Base-by-base conservation (phyloP, 1,284 basidiomycete genomes). In the Agaricales sp. region DNA sequence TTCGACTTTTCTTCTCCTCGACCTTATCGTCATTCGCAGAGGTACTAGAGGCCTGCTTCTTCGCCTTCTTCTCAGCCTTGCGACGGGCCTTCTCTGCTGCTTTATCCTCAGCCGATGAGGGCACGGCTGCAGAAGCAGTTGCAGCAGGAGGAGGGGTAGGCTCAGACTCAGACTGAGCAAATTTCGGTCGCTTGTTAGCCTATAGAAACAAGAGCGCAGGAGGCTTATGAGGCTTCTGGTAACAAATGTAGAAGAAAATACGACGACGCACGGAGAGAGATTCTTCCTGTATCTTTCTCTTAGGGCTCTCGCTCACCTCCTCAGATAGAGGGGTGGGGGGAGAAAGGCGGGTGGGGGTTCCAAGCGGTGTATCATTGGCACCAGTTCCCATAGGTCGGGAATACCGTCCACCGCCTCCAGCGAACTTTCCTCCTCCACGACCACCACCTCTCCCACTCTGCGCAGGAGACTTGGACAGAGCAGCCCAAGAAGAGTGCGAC, bases 341-440 rank as follows among this genome's bases (percentile, higher is more conserved):
- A n/a, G n/a, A n/a, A n/a, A n/a, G n/a, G n/a, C n/a, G n/a, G n/a
- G 59, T 61, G 12, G 78, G 77, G n/a, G 76, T 73, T 53, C 83
- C 84, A 51, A 87, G 65, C 37, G 82, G 82, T 46, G 74, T 82
- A 57, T 63, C 71, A 58, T 87, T 87, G 57, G 80, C 76, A 52
- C 84, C 85, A 43, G 80, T 82, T 19, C 61, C 75, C 56, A 65
- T 56, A 30, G 62, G 54, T 48, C 65, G 61, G 1, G 53, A 59
- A 20, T 57, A 50, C 50, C 49, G 55, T 25, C 62, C 55, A 23
- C 63, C 63, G 54, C 61, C 62, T 52, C 48, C 47, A 41, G 58
- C 54, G 50, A 61, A 57, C 13, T 61, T 60, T 39, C 63, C 58
- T 41, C 63, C 59, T 22, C 61, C 61, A 45, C 59, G 54, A 43